Percentiles rank a stretch among this genome's conserved stretches.
Conservation (phyloP, 78 protist species). For the Bigelowiella natans region DNA sequence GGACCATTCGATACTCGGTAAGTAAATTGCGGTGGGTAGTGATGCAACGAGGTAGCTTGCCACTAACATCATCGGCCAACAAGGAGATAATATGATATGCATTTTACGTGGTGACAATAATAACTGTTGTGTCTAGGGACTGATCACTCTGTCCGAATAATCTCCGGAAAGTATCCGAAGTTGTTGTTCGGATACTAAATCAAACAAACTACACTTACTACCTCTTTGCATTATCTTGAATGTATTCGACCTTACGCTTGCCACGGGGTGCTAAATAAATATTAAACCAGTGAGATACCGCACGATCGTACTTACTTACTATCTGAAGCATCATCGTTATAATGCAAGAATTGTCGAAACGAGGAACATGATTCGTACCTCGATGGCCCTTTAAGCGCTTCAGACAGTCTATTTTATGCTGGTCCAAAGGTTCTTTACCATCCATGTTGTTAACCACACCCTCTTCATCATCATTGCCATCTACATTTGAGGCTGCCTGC, state of each 20-base stretch:
- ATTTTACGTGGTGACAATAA: no score
- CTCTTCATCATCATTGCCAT: not conserved
- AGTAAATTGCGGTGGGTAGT: not conserved
- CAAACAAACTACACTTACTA: not conserved
- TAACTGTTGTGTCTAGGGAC: no score
- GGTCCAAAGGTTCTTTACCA: not conserved
- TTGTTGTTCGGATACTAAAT: no score
- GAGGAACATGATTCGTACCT: not conserved
- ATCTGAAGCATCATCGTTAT: no score
- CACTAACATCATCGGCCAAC: no score
- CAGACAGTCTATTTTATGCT: not conserved
- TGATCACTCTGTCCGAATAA: no score
- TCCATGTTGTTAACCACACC: not conserved
- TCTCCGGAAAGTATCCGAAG: no score
- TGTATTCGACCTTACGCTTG: not conserved
- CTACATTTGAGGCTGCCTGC: not conserved
- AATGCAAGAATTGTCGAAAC: not conserved
- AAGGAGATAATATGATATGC: no score
- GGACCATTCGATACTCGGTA: not conserved
- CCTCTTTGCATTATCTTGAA: not conserved
- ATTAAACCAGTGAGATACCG: no score
- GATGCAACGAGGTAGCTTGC: not conserved
- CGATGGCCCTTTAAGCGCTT: not conserved
- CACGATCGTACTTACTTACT: no score
- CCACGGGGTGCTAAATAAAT: not conserved